Base-by-base conservation (phyloP, 805 yeast species). In the Kluyveromyces wickerhamii region DNA sequence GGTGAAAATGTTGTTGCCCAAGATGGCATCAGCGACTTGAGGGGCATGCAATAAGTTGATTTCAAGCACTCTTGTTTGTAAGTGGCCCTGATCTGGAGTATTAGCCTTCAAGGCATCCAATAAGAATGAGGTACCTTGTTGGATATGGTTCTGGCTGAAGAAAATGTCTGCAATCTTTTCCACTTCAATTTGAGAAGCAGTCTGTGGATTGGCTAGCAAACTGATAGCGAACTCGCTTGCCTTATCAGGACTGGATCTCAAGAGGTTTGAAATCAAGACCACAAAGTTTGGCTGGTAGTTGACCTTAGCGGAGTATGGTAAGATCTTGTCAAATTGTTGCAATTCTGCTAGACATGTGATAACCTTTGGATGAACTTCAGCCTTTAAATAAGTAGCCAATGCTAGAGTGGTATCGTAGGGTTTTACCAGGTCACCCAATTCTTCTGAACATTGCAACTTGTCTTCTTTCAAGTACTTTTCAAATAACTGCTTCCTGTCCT, bases 1-100 rank as follows among this genome's bases (percentile, higher is more conserved):
- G 46, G 88, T 77, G 66, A 94, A 92, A 85, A 92, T 89, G 41
- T 79, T 78, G 62, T 89, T 92, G 41, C 96, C 96, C 51, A 92
- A 71, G 47, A 92, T 92, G 14, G 99, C 99, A 63, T 92, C 98
- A 27, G 98, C 99, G 38, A 92, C 99, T 70, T 92, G 98, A 34
- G 99, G 99, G 12, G 98, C 98, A 59, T 88, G 94, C 56, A 85
- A 61, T 57, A 92, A 69, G 61, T 92, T 92, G 47, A 85, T 86
- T 63, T 92, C 98, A 47, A 92, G 73, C 34, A 92, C 75, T 53
- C 94, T 77, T 7, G 98, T 92, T 69, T 92, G 98, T 54, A 92
- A 69, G 53, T 87, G 95, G 12, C 96, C 96, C 56, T 92, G 95
- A 43, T 88, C 81, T 26, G 97, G 96, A 24, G 79, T 71, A 63